These are phyloP conservation scores for Pleurotus pulmonarius DNA, from an alignment of 768 basidiomycete species.

Conservation along the genomic window DNA sequence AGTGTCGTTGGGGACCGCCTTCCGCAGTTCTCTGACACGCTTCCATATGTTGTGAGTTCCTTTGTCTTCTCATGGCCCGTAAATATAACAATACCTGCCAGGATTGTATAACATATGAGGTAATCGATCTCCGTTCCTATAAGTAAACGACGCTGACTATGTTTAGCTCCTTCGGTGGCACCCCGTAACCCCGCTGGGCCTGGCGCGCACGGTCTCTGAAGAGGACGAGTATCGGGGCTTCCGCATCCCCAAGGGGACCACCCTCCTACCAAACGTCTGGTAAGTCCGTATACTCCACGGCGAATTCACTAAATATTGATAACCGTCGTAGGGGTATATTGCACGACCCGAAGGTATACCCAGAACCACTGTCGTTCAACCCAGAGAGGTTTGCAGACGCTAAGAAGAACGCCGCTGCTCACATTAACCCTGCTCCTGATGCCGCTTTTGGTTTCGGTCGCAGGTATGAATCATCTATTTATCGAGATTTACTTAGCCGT, in stretches of 20 bases:
- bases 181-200: conserved; percentile 31
- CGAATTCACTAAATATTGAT: neutral
- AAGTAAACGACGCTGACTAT: neutral
- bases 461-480: conserved; percentile 22
- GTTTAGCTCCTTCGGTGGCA: conserved; percentile 37
- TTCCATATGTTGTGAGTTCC: conserved; percentile 35
- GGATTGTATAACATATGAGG: conserved; percentile 27
- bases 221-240: conserved; percentile 33
- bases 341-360: conserved; percentile 16
- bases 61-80: neutral
- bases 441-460: conserved; percentile 12
- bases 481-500: neutral
- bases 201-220: conserved; percentile 13
- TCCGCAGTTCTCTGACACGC: conserved; percentile 33
- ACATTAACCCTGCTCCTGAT: neutral
- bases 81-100: conserved; percentile 7
- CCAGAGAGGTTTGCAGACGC: conserved; percentile 27
- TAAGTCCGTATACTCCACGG: conserved; percentile 1
- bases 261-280: conserved; percentile 19
- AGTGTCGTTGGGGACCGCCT: conserved; percentile 27
- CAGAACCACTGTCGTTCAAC: conserved; percentile 18
- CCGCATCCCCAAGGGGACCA: conserved; percentile 30
- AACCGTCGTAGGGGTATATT: conserved; percentile 14
- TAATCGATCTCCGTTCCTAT: conserved; percentile 1
- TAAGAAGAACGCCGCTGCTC: conserved; percentile 1